Conservation (phyloP, 768 basidiomycete genomes). For the Suillus paluster region DNA sequence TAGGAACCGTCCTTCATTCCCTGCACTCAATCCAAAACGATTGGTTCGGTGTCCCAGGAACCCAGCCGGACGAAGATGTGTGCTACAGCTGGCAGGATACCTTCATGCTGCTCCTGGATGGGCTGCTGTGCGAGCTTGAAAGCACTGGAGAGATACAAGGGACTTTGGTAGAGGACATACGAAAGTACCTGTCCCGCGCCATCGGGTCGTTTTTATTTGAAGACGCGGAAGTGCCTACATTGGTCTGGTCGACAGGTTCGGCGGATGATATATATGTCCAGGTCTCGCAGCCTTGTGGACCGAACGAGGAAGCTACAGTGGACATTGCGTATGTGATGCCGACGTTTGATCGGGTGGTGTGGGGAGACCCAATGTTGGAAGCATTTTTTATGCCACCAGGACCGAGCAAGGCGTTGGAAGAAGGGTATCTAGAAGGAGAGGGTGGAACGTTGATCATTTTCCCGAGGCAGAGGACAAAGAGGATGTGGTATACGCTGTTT, state of each 20-base stretch:
- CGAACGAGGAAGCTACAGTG: conserved; percentile 19
- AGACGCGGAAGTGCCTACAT: conserved; percentile 71
- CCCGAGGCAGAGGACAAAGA: conserved; percentile 72
- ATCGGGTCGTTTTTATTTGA: conserved; percentile 79
- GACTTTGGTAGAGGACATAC: conserved; percentile 49
- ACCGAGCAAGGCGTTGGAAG: conserved; percentile 54
- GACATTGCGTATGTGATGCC: conserved; percentile 41
- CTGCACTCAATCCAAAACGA: conserved; percentile 79
- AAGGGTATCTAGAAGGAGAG: conserved; percentile 57
- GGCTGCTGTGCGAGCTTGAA: conserved; percentile 46
- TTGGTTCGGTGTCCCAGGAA: conserved; percentile 66
- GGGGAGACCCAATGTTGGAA: conserved; percentile 81
- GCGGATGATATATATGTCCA: conserved; percentile 62
- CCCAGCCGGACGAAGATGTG: conserved; percentile 27
- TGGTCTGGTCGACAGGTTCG: conserved; percentile 66
- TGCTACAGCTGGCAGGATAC: conserved; percentile 77
- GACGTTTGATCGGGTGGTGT: conserved; percentile 58
- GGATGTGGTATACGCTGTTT: conserved; percentile 77
- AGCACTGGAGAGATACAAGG: conserved; percentile 21
- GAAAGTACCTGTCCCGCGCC: conserved; percentile 62
- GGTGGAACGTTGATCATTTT: conserved; percentile 58
- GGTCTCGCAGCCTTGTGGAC: conserved; percentile 25
- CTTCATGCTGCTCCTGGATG: conserved; percentile 64
- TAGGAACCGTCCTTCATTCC: conserved; percentile 63
- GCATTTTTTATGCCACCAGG: conserved; percentile 57